Percentiles rank a stretch among this genome's conserved stretches.
Conservation (phyloP, 441 rosid species). For the Croton setiger region DNA sequence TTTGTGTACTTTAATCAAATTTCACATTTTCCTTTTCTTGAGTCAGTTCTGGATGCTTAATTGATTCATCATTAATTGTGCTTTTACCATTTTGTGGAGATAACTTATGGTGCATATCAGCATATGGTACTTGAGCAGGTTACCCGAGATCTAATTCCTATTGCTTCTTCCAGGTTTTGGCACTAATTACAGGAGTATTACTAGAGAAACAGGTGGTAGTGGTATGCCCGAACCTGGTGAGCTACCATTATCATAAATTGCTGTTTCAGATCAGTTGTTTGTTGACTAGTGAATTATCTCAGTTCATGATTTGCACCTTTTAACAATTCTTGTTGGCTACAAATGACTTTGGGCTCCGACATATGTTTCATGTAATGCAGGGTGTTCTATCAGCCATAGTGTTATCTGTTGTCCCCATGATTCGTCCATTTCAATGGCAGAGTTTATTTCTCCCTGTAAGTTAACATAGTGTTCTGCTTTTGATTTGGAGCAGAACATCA, state of each 20-base stretch:
- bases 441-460: constrained; percentile 95
- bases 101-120: constrained; percentile 5
- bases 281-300: neutral
- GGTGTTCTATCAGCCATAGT: constrained; percentile 89
- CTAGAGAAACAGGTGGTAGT: constrained; percentile 83
- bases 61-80: neutral
- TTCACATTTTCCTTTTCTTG: neutral
- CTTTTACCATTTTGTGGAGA: constrained; percentile 1
- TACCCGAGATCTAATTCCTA: constrained; percentile 20
- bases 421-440: constrained; percentile 98
- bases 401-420: constrained; percentile 78
- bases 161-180: constrained; percentile 60
- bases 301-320: constrained; percentile 10
- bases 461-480: constrained; percentile 13
- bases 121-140: constrained; percentile 13
- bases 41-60: neutral
- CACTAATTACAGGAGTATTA: constrained; percentile 74
- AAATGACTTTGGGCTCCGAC: constrained; percentile 16
- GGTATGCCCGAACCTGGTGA: constrained; percentile 86
- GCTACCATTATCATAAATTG: constrained; percentile 25
- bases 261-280: neutral
- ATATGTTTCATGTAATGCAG: constrained; percentile 37
- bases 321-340: neutral
- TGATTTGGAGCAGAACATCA: neutral
- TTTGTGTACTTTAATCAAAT: neutral